Conservation (phyloP, 208 protist species). For the Trypanosomatidae sp. region DNA sequence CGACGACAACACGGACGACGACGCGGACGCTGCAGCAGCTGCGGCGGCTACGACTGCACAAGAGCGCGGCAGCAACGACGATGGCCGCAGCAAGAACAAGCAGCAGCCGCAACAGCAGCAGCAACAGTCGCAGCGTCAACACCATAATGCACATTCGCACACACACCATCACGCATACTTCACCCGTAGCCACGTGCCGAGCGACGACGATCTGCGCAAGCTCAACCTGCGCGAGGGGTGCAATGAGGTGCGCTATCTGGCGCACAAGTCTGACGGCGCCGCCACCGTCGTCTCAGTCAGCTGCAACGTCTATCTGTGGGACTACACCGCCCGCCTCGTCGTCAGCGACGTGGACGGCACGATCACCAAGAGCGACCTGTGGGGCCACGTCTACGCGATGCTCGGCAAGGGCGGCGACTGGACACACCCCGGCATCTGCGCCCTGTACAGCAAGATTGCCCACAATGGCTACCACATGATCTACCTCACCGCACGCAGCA, state of each 20-base stretch:
- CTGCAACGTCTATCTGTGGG: conserved; percentile 91
- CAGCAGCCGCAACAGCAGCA: background rate
- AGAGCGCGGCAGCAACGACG: background rate
- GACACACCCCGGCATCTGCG: conserved; percentile 92
- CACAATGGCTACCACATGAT: conserved; percentile 93
- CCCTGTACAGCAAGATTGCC: conserved; percentile 89
- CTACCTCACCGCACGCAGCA: conserved; percentile 82
- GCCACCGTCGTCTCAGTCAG: conserved; percentile 55
- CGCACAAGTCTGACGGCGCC: conserved; percentile 40
- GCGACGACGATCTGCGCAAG: conserved; percentile 76
- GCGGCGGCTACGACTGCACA: conserved; percentile 3
- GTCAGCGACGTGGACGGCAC: conserved; percentile 98
- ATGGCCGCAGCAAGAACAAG: background rate
- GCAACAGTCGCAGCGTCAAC: background rate
- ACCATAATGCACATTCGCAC: background rate
- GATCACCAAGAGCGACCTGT: conserved; percentile 95
- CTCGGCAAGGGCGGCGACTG: conserved; percentile 87
- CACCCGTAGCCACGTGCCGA: conserved; percentile 64
- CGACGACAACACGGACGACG: no score
- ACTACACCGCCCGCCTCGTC: conserved; percentile 86
- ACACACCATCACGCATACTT: conserved; percentile 22
- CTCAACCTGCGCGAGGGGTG: conserved; percentile 78
- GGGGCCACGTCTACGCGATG: conserved; percentile 90
- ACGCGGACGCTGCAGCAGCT: no score
- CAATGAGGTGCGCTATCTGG: conserved; percentile 89